phyloP scores from a whole-genome alignment of 2,329 filamentous ascomycete species.

The Dothideomycetes sp. region DNA sequence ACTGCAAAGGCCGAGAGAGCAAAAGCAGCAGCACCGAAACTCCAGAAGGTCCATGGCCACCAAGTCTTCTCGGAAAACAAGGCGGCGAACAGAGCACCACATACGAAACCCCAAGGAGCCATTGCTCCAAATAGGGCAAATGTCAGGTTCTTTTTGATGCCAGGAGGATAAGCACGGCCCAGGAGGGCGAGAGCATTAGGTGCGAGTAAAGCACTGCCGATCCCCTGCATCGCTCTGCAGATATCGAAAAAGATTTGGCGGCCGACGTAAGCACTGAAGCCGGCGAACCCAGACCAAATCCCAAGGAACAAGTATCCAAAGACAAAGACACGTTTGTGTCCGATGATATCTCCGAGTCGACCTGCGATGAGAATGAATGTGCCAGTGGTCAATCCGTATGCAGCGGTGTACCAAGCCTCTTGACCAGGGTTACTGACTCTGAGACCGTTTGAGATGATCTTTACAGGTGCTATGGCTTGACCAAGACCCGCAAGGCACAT shows the following conservation, averaged over 20 bases:
- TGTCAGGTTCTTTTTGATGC: constrained; percentile 31
- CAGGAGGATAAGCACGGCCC: constrained; percentile 26
- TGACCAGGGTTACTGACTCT: constrained; percentile 32
- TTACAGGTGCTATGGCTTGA: constrained; percentile 31
- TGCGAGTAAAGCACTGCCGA: constrained; percentile 29
- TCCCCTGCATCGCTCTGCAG: constrained; percentile 32
- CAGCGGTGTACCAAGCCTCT: constrained; percentile 36
- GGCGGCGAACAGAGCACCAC: constrained; percentile 26
- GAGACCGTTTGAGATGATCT: constrained; percentile 38
- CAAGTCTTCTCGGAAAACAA: constrained; percentile 27
- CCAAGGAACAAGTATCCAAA: constrained; percentile 33
- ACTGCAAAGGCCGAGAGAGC: constrained; percentile 29
- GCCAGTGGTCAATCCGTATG: constrained; percentile 35
- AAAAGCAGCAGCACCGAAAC: constrained; percentile 32
- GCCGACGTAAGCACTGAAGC: constrained; percentile 29
- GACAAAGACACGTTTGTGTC: constrained; percentile 34
- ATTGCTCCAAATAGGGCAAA: constrained; percentile 30
- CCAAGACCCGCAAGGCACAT: constrained; percentile 22
- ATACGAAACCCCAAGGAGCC: constrained; percentile 29
- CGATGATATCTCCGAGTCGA: constrained; percentile 36
- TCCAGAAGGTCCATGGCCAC: constrained; percentile 36
- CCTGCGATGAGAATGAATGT: constrained; percentile 38
- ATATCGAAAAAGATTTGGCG: constrained; percentile 29
- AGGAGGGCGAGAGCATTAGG: constrained; percentile 32
- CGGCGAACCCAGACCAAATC: constrained; percentile 33